Evolutionary conservation across 441 rosid genomes (phyloP).

Genomic region (Pelargonium fulgidum): DNA sequence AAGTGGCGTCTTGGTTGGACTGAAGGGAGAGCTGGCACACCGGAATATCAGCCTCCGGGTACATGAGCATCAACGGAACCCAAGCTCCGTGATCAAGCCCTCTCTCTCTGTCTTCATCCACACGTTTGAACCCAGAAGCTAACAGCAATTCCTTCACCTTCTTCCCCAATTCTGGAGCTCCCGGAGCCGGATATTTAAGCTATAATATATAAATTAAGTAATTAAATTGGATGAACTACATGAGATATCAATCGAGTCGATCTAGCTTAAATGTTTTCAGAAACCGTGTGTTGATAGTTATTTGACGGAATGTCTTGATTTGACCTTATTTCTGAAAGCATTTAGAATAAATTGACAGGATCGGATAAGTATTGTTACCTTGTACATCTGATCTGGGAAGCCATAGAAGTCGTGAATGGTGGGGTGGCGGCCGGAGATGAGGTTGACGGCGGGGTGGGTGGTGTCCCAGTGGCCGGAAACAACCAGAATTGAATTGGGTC

Average conservation of each 20-base stretch:
- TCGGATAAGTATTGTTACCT: no score
- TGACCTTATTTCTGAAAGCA: no score
- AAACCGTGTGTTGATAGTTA: no score
- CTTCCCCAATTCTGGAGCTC: constrained; percentile 71
- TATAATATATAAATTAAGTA: no score
- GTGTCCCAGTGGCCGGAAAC: constrained; percentile 95
- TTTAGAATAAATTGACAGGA: no score
- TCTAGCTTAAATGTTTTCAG: no score
- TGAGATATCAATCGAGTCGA: no score
- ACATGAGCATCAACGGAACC: constrained; percentile 82
- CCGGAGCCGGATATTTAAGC: constrained; percentile 84
- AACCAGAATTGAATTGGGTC: constrained; percentile 61
- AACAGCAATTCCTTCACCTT: constrained; percentile 64
- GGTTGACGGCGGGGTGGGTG: constrained; percentile 53
- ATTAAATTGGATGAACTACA: no score
- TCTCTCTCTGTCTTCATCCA: constrained; percentile 53
- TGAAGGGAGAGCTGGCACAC: constrained; percentile 85
- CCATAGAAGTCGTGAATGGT: constrained; percentile 70
- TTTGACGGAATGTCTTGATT: no score
- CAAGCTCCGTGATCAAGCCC: constrained; percentile 96
- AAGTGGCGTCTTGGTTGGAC: constrained; percentile 40
- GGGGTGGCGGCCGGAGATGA: constrained; percentile 38
- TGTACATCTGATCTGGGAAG: constrained; percentile 67
- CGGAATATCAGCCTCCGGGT: constrained; percentile 77
- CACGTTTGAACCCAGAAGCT: constrained; percentile 43